Conservation (phyloP, 2,329 filamentous ascomycete genomes). For the Botrytis elliptica region DNA sequence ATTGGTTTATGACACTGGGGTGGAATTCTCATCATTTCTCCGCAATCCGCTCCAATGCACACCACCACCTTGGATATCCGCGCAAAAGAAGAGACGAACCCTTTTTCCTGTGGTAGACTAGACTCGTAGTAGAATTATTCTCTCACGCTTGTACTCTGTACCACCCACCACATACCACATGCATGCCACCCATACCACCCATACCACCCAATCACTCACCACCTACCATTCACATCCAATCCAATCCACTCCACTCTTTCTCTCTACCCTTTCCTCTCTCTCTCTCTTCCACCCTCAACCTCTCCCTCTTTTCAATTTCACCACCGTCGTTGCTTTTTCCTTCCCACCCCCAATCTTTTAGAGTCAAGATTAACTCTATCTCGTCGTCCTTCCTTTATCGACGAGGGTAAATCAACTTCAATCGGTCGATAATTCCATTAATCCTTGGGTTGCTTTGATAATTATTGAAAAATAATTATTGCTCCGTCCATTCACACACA, state of each 20-base stretch:
- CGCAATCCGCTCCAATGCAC: not conserved
- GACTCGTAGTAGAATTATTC: too few species aligned
- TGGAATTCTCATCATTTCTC: not conserved
- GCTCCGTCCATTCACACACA: not conserved
- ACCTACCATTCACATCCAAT: not conserved
- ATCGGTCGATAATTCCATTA: not conserved
- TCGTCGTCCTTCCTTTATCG: conserved; percentile 26
- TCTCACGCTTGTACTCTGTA: not conserved
- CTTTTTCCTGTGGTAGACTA: not conserved
- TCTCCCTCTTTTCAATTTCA: not conserved
- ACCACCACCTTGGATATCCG: not conserved
- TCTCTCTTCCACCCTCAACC: not conserved
- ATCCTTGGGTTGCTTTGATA: not conserved
- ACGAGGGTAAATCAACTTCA: not conserved
- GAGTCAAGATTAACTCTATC: conserved; percentile 9
- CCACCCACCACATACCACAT: not conserved
- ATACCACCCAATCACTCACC: too few species aligned
- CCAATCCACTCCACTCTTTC: not conserved
- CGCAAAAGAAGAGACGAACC: conserved; percentile 13
- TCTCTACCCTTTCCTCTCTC: not conserved
- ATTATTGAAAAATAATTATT: not conserved
- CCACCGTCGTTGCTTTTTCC: conserved; percentile 4
- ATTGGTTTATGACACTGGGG: not conserved
- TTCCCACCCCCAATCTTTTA: not conserved
- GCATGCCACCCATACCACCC: too few species aligned